These are phyloP conservation scores for Withania somnifera DNA, from an alignment of 305 asterid species.

Conservation along the genomic window DNA sequence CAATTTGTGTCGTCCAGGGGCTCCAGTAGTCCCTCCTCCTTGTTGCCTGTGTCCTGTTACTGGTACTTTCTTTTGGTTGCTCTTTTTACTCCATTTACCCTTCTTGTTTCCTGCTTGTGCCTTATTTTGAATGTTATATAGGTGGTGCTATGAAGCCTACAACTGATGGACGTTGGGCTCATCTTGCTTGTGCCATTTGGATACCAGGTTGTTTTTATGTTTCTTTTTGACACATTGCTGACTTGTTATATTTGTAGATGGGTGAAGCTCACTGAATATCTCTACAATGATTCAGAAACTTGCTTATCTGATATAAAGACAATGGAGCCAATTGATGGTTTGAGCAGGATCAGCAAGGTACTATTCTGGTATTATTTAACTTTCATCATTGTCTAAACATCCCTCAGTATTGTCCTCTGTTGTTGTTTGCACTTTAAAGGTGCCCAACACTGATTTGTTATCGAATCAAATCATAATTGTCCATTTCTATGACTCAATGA, in stretches of 20 bases:
- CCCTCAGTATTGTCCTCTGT: neutral
- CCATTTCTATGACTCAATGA: neutral
- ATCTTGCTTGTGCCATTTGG: conserved; percentile 99
- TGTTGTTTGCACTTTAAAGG: neutral
- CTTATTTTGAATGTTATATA: conserved; percentile 25
- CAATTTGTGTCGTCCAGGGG: conserved; percentile 98
- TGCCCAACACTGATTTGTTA: neutral
- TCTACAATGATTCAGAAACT: conserved; percentile 57
- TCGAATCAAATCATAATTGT: neutral
- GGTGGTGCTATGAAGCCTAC: conserved; percentile 99
- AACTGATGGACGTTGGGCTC: conserved; percentile 99
- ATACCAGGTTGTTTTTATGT: conserved; percentile 67
- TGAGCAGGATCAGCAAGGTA: conserved; percentile 82
- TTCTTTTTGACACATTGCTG: neutral
- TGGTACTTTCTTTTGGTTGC: conserved; percentile 35
- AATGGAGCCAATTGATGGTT: conserved; percentile 99
- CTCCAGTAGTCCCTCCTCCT: conserved; percentile 66
- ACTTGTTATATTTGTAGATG: neutral
- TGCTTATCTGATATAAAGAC: conserved; percentile 83
- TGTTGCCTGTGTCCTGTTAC: conserved; percentile 95
- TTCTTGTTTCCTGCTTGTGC: neutral
- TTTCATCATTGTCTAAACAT: neutral
- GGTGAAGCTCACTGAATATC: conserved; percentile 1
- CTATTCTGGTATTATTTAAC: neutral
- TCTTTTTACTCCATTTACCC: neutral